Evolutionary conservation across 1,284 basidiomycete genomes (phyloP).

Genomic region (Baeospora myosura): DNA sequence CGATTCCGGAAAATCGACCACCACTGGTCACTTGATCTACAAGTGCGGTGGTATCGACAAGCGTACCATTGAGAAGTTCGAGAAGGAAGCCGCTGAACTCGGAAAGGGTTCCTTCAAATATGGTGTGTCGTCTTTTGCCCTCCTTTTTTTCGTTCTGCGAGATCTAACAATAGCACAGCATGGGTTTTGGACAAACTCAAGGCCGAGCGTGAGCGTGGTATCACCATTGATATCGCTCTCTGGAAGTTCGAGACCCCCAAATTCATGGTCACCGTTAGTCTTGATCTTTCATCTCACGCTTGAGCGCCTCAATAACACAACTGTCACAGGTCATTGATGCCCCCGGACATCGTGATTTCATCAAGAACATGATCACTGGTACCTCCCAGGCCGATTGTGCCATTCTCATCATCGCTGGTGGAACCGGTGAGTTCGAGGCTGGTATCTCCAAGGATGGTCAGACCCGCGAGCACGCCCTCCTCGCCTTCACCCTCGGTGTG

Average conservation of each 20-base stretch:
- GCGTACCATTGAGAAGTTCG: conserved; percentile 99
- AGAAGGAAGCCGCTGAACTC: conserved; percentile 99
- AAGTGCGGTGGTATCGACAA: conserved; percentile 99
- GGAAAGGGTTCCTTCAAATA: conserved; percentile 99
- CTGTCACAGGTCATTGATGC: conserved; percentile 83
- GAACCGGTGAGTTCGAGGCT: conserved; percentile 99
- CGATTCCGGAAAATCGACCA: conserved; percentile 98
- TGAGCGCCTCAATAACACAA: conserved; percentile 2
- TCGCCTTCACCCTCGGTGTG: conserved; percentile 99
- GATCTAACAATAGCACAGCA: conserved; percentile 44
- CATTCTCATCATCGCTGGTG: conserved; percentile 98
- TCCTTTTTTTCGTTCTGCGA: conserved; percentile 17
- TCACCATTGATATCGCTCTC: conserved; percentile 99
- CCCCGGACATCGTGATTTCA: conserved; percentile 99
- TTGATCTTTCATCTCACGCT: conserved; percentile 13
- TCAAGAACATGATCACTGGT: conserved; percentile 99
- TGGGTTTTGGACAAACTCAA: conserved; percentile 99
- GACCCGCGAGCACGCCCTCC: conserved; percentile 99
- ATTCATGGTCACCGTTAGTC: conserved; percentile 79
- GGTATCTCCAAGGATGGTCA: conserved; percentile 99
- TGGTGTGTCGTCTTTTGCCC: conserved; percentile 43
- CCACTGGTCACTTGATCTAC: conserved; percentile 99
- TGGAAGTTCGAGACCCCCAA: conserved; percentile 99
- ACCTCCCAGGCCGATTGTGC: conserved; percentile 99
- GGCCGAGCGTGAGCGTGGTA: conserved; percentile 99